Conservation (phyloP, 2,329 filamentous ascomycete species). For the Hymenoscyphus repandus region DNA sequence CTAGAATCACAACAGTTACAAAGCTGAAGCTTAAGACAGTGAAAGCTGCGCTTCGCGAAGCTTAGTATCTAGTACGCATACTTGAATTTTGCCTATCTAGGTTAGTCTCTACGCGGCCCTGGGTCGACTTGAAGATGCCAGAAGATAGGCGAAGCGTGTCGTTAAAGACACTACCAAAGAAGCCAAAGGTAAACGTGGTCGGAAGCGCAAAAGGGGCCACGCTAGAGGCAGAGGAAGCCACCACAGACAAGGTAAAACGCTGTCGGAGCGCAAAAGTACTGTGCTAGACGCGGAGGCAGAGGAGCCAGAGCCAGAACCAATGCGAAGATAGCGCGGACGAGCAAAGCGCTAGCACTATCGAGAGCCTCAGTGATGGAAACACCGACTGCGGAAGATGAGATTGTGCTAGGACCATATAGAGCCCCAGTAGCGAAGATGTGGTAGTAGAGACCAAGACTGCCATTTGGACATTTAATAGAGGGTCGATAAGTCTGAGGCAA, state of each 20-base stretch:
- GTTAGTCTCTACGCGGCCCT: too few relatives aligned
- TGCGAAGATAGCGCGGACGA: too few relatives aligned
- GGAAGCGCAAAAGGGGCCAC: slow-evolving; percentile 1
- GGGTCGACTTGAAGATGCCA: too few relatives aligned
- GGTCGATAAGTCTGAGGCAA: slow-evolving; percentile 14
- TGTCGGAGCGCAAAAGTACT: not conserved
- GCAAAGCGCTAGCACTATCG: slow-evolving; percentile 1
- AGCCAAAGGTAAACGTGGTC: slow-evolving; percentile 1
- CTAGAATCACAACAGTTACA: too few relatives aligned
- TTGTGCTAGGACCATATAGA: too few relatives aligned
- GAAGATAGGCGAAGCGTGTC: slow-evolving; percentile 13
- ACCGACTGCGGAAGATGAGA: too few relatives aligned
- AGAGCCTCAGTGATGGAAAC: not conserved
- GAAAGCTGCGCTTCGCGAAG: too few relatives aligned
- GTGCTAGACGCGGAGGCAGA: slow-evolving; percentile 1
- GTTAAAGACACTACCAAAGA: slow-evolving; percentile 9
- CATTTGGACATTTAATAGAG: slow-evolving; percentile 5
- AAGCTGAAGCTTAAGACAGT: too few relatives aligned
- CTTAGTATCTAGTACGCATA: too few relatives aligned
- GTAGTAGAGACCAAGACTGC: slow-evolving; percentile 15
- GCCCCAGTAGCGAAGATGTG: slow-evolving; percentile 18
- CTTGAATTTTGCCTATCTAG: too few relatives aligned
- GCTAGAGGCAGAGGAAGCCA: not conserved
- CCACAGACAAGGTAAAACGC: not conserved
- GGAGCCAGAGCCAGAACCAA: too few relatives aligned